These are phyloP conservation scores for Pseudoturritis turrita DNA, from an alignment of 345 rosid genomes.

Conservation along the genomic window DNA sequence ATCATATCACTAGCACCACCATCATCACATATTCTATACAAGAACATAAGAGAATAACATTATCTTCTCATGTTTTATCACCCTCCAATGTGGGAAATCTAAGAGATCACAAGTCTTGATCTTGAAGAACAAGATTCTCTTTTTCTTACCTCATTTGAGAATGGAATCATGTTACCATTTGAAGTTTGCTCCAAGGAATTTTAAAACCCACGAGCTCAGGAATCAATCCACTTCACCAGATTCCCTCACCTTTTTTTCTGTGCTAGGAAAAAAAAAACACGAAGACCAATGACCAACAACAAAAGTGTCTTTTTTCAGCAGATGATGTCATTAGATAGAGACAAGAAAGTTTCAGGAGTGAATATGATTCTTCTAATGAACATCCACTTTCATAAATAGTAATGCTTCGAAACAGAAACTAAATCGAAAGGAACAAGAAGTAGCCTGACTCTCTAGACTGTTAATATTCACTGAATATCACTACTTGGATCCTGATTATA, in stretches of 20 bases:
- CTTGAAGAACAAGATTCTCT: slow-evolving; percentile 25
- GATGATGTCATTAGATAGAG: not conserved
- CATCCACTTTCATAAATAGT: not conserved
- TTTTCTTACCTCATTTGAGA: slow-evolving; percentile 13
- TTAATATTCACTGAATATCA: not conserved
- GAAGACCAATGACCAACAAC: slow-evolving; percentile 1
- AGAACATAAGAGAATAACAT: slow-evolving; percentile 2
- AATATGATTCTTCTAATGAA: slow-evolving; percentile 10
- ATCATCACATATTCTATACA: not conserved
- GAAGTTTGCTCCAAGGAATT: slow-evolving; percentile 22
- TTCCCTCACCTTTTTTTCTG: slow-evolving; percentile 12
- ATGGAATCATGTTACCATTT: slow-evolving; percentile 22
- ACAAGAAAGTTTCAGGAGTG: not conserved
- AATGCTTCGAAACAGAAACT: not conserved
- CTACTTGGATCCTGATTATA: not conserved
- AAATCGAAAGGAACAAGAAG: not conserved
- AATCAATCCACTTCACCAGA: slow-evolving; percentile 12
- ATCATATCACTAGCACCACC: no score
- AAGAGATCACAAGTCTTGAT: slow-evolving; percentile 3
- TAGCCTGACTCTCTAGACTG: not conserved
- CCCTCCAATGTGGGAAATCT: slow-evolving; percentile 13
- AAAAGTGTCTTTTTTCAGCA: slow-evolving; percentile 1
- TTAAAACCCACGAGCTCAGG: slow-evolving; percentile 23
- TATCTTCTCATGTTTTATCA: not conserved
- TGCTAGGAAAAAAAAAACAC: not conserved